Base-by-base conservation (phyloP, 148 eudicot genomes). In the Fagopyrum esculentum region DNA sequence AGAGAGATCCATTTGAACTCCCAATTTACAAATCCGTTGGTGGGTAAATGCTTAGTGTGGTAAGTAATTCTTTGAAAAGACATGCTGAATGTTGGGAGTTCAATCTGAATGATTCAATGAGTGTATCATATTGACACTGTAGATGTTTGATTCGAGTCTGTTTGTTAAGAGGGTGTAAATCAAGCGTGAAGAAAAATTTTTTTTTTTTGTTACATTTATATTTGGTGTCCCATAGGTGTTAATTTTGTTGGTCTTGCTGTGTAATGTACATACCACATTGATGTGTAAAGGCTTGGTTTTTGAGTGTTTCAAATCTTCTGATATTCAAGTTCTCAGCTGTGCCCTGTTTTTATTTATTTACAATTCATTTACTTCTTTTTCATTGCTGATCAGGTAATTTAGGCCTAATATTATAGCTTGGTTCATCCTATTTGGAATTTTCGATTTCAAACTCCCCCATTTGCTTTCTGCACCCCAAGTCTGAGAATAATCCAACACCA, bases 111-210 rank as follows among this genome's bases (percentile, higher is more conserved):
- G 68, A 61, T 10, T 61, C 43, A 61, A 61, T 26, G 68, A 11
- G 68, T 26, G 68, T 61, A 29, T 61, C 68, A 66, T 66, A 11
- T 66, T n/a, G 59, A 55, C 59, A 19, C 29, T 52, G 17, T 52
- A 12, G 17, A 15, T 6, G n/a, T 57, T 19, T 63, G 69, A 11
- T 15, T 63, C 6, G 69, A 35, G 40, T 63, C 69, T 29, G 45
- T 63, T 63, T 61, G 69, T 61, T 4, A 64, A 64, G 70, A 35
- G 70, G 46, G 70, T 64, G 70, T 64, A 64, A 40, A 64, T 64
- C 70, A 40, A 64, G 70, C 46, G 70, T 64, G 70, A 40, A 26
- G 44, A 0, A 59, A 59, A 22, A 15, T 6, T 13, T 15, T 6
- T 5, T 5, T 40, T 64, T 40, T 64, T 35, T 35, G n/a, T 64